These are phyloP conservation scores for Lentinus brumalis DNA, from an alignment of 768 basidiomycete genomes.

Conservation along the genomic window DNA sequence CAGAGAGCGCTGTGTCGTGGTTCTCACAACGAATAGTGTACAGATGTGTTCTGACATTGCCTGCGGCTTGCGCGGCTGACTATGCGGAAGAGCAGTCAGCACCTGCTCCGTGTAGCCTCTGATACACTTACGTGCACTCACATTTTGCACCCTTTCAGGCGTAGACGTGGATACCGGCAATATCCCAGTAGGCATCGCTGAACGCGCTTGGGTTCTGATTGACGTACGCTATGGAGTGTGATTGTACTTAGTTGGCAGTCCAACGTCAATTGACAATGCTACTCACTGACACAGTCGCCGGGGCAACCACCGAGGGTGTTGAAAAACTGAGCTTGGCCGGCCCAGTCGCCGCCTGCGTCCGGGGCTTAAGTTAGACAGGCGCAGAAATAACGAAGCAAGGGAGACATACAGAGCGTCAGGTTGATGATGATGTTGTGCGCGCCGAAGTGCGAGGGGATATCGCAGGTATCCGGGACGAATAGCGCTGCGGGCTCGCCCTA, in stretches of 20 bases:
- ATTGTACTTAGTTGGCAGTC: background rate
- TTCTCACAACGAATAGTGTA: no score
- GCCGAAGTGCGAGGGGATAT: slow-evolving; percentile 55
- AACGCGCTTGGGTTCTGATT: slow-evolving; percentile 70
- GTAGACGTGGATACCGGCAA: slow-evolving; percentile 61
- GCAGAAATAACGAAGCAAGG: background rate
- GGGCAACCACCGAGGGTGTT: slow-evolving; percentile 49
- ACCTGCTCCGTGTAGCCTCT: no score
- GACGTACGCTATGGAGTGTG: slow-evolving; percentile 50
- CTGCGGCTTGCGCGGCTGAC: no score
- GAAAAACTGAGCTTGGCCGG: slow-evolving; percentile 47
- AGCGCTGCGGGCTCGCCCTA: slow-evolving; percentile 61
- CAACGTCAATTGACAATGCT: background rate
- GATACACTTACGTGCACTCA: no score
- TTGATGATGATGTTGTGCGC: slow-evolving; percentile 69
- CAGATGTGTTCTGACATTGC: no score
- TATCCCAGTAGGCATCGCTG: slow-evolving; percentile 69
- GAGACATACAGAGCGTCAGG: slow-evolving; percentile 62
- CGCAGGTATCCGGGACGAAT: slow-evolving; percentile 63
- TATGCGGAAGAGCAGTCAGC: no score
- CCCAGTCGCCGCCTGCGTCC: slow-evolving; percentile 59
- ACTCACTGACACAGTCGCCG: slow-evolving; percentile 53
- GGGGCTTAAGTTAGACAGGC: background rate
- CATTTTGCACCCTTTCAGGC: slow-evolving; percentile 25
- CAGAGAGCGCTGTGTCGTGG: no score